Percentiles rank a stretch among this genome's conserved stretches.
These are phyloP conservation scores for Claviceps africana DNA, from an alignment of 2,329 filamentous ascomycete genomes.

Conservation along the genomic window DNA sequence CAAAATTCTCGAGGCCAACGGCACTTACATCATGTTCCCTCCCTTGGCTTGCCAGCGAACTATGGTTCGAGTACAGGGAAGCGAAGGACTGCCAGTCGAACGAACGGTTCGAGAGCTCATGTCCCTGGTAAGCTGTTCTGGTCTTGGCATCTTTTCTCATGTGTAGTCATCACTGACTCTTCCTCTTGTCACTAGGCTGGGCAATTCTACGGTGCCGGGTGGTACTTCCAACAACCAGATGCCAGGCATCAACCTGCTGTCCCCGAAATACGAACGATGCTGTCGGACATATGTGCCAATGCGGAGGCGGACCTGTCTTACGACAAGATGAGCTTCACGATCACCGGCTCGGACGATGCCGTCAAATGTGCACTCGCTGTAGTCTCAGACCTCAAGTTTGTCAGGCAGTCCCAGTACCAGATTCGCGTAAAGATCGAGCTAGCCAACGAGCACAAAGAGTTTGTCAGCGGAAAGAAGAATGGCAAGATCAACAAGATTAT, in stretches of 20 bases:
- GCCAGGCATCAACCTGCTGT: conserved; percentile 44
- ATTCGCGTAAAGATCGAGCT: conserved; percentile 97
- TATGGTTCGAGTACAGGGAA: conserved; percentile 79
- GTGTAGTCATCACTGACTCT: background rate
- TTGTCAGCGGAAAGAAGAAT: conserved; percentile 98
- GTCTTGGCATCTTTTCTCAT: too few relatives aligned
- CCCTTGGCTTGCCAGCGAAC: conserved; percentile 73
- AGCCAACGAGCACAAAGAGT: conserved; percentile 98
- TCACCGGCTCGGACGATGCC: conserved; percentile 90
- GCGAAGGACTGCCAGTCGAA: conserved; percentile 86
- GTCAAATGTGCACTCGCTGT: conserved; percentile 93
- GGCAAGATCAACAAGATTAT: conserved; percentile 99
- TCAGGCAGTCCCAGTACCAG: conserved; percentile 74
- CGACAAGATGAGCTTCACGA: conserved; percentile 83
- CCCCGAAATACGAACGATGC: conserved; percentile 74
- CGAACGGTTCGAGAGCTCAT: conserved; percentile 91
- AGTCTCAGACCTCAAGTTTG: conserved; percentile 81
- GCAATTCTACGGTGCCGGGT: conserved; percentile 94
- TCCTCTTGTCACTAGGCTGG: conserved; percentile 46
- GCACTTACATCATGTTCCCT: conserved; percentile 87
- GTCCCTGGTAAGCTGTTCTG: conserved; percentile 54
- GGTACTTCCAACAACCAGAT: conserved; percentile 79
- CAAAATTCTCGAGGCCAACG: conserved; percentile 94
- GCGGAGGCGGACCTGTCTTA: conserved; percentile 91
- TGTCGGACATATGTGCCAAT: conserved; percentile 90